Percentiles rank a stretch among this genome's conserved stretches.
These are phyloP conservation scores for Mycosphaerella sp. DNA, from an alignment of 2,329 filamentous ascomycete genomes.

Conservation along the genomic window DNA sequence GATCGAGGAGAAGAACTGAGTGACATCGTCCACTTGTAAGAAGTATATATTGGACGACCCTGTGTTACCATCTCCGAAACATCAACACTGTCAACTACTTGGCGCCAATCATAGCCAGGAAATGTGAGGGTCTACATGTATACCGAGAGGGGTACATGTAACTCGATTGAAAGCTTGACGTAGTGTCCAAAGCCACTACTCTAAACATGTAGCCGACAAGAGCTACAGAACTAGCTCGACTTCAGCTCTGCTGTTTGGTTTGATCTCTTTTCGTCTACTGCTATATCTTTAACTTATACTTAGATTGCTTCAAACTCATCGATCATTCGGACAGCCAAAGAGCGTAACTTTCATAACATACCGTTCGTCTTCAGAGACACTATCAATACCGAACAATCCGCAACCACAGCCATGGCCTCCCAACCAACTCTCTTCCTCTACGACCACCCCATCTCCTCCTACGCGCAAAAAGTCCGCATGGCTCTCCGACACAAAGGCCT, in stretches of 20 bases:
- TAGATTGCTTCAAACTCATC: neutral
- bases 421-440: conserved; percentile 25
- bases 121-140: neutral
- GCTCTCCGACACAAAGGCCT: conserved; percentile 35
- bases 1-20: neutral
- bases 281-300: neutral
- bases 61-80: too few species aligned
- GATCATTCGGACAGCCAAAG: neutral
- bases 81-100: neutral
- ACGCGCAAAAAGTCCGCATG: conserved; percentile 38
- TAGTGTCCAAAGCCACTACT: neutral
- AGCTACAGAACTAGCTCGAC: neutral
- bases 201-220: neutral
- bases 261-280: neutral
- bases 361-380: neutral
- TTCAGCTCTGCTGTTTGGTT: neutral
- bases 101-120: neutral
- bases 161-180: neutral
- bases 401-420: neutral
- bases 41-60: neutral
- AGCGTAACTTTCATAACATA: neutral
- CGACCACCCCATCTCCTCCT: conserved; percentile 32
- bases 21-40: neutral
- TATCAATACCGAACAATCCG: neutral
- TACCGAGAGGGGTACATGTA: neutral